phyloP scores from a whole-genome alignment of 2,329 filamentous ascomycete species.

The Acephala macrosclerotiorum region DNA sequence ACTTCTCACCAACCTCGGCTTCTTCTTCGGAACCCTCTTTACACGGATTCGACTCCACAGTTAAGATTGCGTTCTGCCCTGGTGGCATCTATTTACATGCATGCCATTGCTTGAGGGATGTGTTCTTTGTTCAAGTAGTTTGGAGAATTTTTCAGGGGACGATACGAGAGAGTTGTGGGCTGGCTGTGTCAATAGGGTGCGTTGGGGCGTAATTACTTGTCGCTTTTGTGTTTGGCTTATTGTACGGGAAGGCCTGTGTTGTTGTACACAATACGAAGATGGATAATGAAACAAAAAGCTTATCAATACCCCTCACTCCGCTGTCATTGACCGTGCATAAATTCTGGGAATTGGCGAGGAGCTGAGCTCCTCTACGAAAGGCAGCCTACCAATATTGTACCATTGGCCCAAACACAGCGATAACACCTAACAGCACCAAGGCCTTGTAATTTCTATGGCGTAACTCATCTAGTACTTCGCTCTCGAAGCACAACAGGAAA shows the following conservation, averaged over 20 bases:
- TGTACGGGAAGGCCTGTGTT: constrained; percentile 16
- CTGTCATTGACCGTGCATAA: neutral
- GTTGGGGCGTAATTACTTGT: constrained; percentile 27
- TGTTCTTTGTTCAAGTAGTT: constrained; percentile 23
- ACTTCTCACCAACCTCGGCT: constrained; percentile 17
- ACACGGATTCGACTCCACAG: constrained; percentile 25
- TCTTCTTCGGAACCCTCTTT: constrained; percentile 12
- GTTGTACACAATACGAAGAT: constrained; percentile 28
- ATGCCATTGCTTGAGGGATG: constrained; percentile 15
- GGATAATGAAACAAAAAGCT: constrained; percentile 27
- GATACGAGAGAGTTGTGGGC: constrained; percentile 10
- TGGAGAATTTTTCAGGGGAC: constrained; percentile 14
- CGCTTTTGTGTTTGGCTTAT: constrained; percentile 20
- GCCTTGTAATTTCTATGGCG: too few relatives aligned
- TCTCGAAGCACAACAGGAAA: too few relatives aligned
- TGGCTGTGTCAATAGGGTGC: constrained; percentile 23
- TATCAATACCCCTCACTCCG: constrained; percentile 4
- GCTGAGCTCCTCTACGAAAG: neutral
- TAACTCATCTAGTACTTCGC: too few relatives aligned
- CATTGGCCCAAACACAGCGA: too few relatives aligned
- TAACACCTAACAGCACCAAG: too few relatives aligned
- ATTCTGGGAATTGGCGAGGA: neutral
- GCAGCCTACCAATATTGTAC: too few relatives aligned
- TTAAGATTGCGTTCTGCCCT: constrained; percentile 29
- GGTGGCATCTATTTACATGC: constrained; percentile 32